Evolutionary conservation across 768 basidiomycete genomes (phyloP), one percentile per base, ranked within the genome.

Genomic region (Boletus reticuloceps): DNA sequence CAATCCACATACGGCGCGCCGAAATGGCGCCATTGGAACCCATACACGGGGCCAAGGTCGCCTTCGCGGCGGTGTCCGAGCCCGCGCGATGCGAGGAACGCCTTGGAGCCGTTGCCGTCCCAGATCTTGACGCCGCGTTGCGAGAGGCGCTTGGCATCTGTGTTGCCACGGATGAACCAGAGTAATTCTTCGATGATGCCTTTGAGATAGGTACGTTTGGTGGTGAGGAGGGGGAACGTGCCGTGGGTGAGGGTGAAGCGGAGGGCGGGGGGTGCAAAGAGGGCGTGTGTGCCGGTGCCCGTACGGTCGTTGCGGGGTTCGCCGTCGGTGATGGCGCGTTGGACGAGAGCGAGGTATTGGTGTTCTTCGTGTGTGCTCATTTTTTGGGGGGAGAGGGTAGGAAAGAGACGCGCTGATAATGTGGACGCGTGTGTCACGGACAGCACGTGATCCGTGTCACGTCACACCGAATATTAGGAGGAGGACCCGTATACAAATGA

Each of bases 21-120:
- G 72, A 95, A 97, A 70, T 95, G 92, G 52, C 94, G 79, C 94
- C 94, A 98, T 64, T 95, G 94, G 67, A 97, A 97, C 0, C 95
- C 95, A 68, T 99, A 99, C 0, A 99, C 93, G 0, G 96, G 96
- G 0, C 97, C 97, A 5, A 99, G 74, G 68, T 99, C 97, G 6
- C 96, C 96, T 68, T 92, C 89, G 7, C 89, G 76, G 31, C 94
- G 77, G 67, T 95, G 87, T 0, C 79, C 80, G n/a, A 98, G 71
- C 4, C 97, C 96, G 19, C 91, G 78, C 54, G 81, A 80, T 66
- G 94, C 91, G 29, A 98, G 74, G 65, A 96, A 98, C 61, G 83
- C 88, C 58, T 87, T 83, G 3, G 88, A 88, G 9, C 93, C 95
- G 60, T 99, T 98, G 0, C 95, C 94, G 68, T 98, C 94, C 97